These are phyloP conservation scores for Hirschfeldia incana DNA, from an alignment of 345 rosid species.

Conservation along the genomic window DNA sequence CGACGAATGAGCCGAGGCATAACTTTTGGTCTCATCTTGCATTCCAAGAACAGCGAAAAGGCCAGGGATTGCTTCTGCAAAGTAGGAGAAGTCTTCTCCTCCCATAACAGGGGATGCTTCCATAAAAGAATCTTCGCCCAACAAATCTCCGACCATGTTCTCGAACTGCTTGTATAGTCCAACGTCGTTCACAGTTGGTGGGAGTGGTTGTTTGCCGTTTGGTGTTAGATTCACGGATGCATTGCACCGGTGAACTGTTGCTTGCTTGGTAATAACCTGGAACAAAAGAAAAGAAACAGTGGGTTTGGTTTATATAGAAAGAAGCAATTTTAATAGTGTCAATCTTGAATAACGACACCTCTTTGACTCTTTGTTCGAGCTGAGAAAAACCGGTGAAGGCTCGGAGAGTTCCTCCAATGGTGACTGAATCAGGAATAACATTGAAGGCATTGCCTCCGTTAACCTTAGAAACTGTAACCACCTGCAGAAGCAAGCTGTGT, in stretches of 20 bases:
- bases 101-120: slow-evolving; percentile 53
- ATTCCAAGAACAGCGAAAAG: slow-evolving; percentile 62
- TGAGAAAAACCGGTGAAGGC: slow-evolving; percentile 57
- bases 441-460: slow-evolving; percentile 75
- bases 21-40: slow-evolving; percentile 49
- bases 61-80: slow-evolving; percentile 61
- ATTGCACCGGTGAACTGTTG: slow-evolving; percentile 65
- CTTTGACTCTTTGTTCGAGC: slow-evolving; percentile 66
- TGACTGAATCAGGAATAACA: slow-evolving; percentile 78
- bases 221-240: slow-evolving; percentile 52
- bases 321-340: neutral
- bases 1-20: slow-evolving; percentile 51
- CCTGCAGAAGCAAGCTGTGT: slow-evolving; percentile 44
- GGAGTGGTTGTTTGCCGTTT: slow-evolving; percentile 40
- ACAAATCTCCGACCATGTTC: slow-evolving; percentile 49
- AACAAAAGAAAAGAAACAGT: neutral
- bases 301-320: neutral
- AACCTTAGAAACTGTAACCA: slow-evolving; percentile 66
- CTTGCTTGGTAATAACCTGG: slow-evolving; percentile 71
- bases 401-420: slow-evolving; percentile 80
- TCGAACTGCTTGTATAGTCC: slow-evolving; percentile 50
- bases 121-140: slow-evolving; percentile 44
- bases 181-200: slow-evolving; percentile 51
- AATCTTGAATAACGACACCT: slow-evolving; percentile 44
- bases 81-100: slow-evolving; percentile 75